These are phyloP conservation scores for Leersia perrieri DNA, from an alignment of 176 grass and related monocot genomes.

Conservation along the genomic window DNA sequence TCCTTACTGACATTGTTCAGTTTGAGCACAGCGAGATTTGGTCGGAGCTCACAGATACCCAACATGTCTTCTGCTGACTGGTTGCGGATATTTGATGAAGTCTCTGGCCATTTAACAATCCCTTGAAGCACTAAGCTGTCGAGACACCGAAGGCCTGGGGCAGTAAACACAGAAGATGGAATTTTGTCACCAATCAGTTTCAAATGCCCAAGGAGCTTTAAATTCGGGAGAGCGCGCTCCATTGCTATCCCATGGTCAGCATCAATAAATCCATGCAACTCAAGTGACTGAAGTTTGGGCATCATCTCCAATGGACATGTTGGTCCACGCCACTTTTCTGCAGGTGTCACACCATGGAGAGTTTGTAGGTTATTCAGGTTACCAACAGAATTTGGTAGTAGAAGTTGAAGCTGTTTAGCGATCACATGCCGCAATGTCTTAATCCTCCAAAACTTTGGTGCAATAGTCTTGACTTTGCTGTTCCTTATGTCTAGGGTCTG, in stretches of 20 bases:
- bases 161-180: not conserved
- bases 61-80: no score
- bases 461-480: slow-evolving; percentile 2
- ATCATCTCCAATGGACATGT: not conserved
- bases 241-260: not conserved
- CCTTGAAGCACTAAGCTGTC: not conserved
- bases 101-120: no score
- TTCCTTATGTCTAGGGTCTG: slow-evolving; percentile 23
- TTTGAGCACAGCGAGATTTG: no score
- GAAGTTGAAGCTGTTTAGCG: not conserved
- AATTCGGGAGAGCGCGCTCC: not conserved
- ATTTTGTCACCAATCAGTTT: not conserved
- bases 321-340: not conserved
- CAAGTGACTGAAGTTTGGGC: slow-evolving; percentile 17
- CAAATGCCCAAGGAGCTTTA: not conserved
- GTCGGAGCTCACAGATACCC: no score
- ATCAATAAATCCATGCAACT: not conserved
- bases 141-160: not conserved
- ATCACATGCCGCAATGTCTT: not conserved
- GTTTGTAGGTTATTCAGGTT: slow-evolving; percentile 14
- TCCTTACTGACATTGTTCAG: no score
- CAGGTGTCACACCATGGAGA: not conserved
- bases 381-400: not conserved
- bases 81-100: no score
- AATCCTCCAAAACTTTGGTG: slow-evolving; percentile 7